Percentiles rank a stretch among this genome's conserved stretches.
Evolutionary conservation across 352 stramenopile genomes (phyloP).

Genomic region (Pythium vanterpoolii): DNA sequence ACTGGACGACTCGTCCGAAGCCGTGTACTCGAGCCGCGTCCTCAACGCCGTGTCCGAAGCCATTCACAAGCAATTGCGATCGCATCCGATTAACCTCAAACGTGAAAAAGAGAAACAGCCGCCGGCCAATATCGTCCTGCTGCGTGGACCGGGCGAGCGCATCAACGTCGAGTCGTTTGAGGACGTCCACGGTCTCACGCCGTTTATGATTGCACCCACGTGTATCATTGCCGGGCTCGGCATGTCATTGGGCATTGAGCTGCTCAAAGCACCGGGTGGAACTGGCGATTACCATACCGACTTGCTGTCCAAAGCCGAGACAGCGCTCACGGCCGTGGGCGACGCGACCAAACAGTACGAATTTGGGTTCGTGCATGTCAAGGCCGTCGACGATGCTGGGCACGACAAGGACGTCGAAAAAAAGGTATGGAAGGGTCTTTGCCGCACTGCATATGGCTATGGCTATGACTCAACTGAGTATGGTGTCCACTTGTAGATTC

Average conservation of each 20-base stretch:
- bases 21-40: conserved; percentile 68
- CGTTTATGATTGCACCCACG: conserved; percentile 88
- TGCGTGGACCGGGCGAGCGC: conserved; percentile 78
- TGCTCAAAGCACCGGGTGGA: conserved; percentile 60
- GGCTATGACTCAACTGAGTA: too few species aligned
- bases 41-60: conserved; percentile 74
- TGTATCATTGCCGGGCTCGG: conserved; percentile 87
- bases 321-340: conserved; percentile 45
- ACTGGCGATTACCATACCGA: conserved; percentile 88
- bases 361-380: conserved; percentile 85
- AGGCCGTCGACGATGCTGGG: conserved; percentile 84
- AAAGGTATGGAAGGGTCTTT: too few species aligned
- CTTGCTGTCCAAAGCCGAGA: conserved; percentile 75
- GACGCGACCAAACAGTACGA: conserved; percentile 37
- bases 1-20: conserved; percentile 58
- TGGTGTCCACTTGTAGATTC: conserved; percentile 26
- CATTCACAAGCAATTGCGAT: conserved; percentile 59
- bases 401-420: conserved; percentile 83
- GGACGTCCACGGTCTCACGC: conserved; percentile 72
- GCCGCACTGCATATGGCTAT: too few species aligned
- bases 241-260: conserved; percentile 82
- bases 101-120: conserved; percentile 48
- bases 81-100: conserved; percentile 75
- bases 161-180: conserved; percentile 84
- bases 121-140: conserved; percentile 81